Percentiles rank a stretch among this genome's conserved stretches.
phyloP scores from a whole-genome alignment of 2,329 filamentous ascomycete genomes.

The Fusarium haematococcum region DNA sequence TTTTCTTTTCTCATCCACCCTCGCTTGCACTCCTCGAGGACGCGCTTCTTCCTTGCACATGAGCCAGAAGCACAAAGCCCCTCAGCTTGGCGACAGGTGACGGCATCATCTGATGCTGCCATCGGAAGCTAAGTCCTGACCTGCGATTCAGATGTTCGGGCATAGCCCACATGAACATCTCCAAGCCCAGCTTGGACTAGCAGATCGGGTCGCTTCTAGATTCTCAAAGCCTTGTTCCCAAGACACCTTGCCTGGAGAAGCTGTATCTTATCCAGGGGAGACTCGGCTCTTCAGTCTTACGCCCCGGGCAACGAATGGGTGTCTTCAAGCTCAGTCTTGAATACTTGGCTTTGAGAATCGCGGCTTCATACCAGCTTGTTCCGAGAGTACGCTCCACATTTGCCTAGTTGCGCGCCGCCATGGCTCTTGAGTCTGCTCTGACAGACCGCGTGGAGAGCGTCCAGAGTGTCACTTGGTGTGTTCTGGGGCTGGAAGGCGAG shows the following conservation, averaged over 20 bases:
- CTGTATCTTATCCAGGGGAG: neutral
- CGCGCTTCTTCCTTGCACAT: conserved; percentile 22
- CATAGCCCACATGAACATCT: neutral
- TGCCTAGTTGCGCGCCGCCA: conserved; percentile 1
- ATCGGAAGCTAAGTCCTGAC: neutral
- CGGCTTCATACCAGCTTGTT: conserved; percentile 14
- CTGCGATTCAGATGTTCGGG: conserved; percentile 6
- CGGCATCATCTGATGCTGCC: neutral
- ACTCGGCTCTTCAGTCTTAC: neutral
- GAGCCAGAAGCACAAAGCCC: conserved; percentile 10
- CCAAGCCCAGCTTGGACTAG: conserved; percentile 21
- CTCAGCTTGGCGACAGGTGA: neutral
- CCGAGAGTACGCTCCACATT: conserved; percentile 4
- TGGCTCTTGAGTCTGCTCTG: neutral
- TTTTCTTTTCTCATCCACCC: conserved; percentile 31
- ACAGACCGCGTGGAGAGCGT: conserved; percentile 7
- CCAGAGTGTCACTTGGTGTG: conserved; percentile 23
- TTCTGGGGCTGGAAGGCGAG: conserved; percentile 25
- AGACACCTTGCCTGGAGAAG: conserved; percentile 3
- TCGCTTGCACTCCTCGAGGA: conserved; percentile 14
- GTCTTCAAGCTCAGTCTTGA: conserved; percentile 19
- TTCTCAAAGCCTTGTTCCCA: neutral
- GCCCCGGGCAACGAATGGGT: neutral
- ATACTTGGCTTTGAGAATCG: conserved; percentile 3
- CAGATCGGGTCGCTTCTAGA: conserved; percentile 11